Evolutionary conservation across 345 rosid genomes (phyloP), one percentile per base, ranked within the genome.

Genomic region (Gossypium turneri): DNA sequence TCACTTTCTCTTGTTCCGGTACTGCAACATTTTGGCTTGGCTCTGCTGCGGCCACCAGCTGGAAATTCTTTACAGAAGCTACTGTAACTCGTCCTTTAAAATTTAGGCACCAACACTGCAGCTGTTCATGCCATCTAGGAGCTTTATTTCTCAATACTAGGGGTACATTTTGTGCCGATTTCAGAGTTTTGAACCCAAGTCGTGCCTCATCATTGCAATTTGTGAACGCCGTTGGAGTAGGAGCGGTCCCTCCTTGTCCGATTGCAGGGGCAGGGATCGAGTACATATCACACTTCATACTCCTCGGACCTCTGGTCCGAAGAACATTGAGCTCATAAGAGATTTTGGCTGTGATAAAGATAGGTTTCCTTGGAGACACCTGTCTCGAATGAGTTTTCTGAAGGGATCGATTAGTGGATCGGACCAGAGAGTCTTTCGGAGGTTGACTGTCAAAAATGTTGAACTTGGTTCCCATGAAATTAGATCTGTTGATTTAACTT

Each of bases 61-160:
- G 98, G 65, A 94, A 94, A 78, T 94, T 94, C 83, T 94, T 94
- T 43, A 94, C 97, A 1, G 98, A 94, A 24, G 98, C 98, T 34
- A 94, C 94, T 0, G 97, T 89, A 4, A 90, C 98, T 22, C 98
- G 91, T 7, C 97, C 98, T 84, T 84, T 94, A 73, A 92, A 92
- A 79, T 92, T 94, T 0, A 94, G 79, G 83, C 98, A 94, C 98
- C 98, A 90, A 77, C 97, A 94, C 65, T 92, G 98, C 55, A 92
- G 82, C 79, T 92, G 98, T 68, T 92, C 98, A 66, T 94, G 98
- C 98, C 98, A 94, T 79, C 98, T 89, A 59, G 98, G 98, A 3
- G 92, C 87, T 81, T 94, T 94, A 80, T 94, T 94, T 81, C 88
- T 94, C 81, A 94, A 72, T 22, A 90, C 77, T 80, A 94, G 56